Conservation (phyloP, 129 eudicot genomes). For the Chrysanthemum lavandulifolium region DNA sequence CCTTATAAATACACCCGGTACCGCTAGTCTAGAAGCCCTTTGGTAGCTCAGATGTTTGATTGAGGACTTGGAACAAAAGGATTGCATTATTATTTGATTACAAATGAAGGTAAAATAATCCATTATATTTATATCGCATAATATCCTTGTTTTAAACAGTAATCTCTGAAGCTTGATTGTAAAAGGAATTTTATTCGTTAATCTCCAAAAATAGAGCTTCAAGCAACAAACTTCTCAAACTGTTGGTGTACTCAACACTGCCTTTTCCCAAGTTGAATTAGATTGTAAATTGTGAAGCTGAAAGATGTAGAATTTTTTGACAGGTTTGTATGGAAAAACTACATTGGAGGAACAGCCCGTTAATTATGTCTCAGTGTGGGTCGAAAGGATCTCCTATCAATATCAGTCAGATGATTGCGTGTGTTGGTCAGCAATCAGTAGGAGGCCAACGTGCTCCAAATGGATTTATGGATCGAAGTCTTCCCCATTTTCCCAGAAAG, state of each 20-base stretch:
- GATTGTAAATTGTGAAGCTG: not conserved
- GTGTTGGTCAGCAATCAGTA: slow-evolving; percentile 98
- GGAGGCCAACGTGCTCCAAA: slow-evolving; percentile 97
- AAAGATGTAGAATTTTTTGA: slow-evolving; percentile 9
- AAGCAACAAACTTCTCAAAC: not conserved
- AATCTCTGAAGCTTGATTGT: not conserved
- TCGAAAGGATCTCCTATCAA: slow-evolving; percentile 98
- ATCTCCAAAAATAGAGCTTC: not conserved
- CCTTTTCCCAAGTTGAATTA: too few species aligned
- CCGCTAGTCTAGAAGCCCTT: too few species aligned
- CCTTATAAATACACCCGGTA: too few species aligned
- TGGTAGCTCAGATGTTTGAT: not conserved
- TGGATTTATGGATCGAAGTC: slow-evolving; percentile 88
- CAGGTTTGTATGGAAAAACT: slow-evolving; percentile 81
- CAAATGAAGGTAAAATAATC: not conserved
- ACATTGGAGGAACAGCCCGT: slow-evolving; percentile 93
- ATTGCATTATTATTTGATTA: not conserved
- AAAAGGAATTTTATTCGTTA: not conserved
- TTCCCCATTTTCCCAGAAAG: slow-evolving; percentile 79
- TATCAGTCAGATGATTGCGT: slow-evolving; percentile 98
- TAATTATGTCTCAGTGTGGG: slow-evolving; percentile 98
- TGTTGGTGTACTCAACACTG: too few species aligned
- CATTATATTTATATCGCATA: not conserved
- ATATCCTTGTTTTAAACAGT: not conserved
- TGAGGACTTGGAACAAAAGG: not conserved